These are phyloP conservation scores for Sporothrix brunneoviolacea DNA, from an alignment of 2,329 filamentous ascomycete species.

Conservation along the genomic window DNA sequence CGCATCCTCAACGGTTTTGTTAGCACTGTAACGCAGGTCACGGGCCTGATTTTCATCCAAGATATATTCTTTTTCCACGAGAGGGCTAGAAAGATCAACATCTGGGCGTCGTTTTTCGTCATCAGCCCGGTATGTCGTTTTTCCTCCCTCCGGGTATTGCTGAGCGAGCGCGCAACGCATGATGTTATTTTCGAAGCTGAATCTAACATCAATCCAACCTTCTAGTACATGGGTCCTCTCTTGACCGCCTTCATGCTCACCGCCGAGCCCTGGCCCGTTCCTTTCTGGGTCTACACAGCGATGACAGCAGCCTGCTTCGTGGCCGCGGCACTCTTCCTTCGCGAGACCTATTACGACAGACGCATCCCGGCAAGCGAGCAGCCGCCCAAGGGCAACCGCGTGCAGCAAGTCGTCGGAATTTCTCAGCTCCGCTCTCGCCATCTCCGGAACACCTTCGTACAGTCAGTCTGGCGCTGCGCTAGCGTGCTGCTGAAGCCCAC, in stretches of 20 bases:
- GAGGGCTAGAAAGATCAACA: constrained; percentile 42
- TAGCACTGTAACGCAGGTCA: constrained; percentile 37
- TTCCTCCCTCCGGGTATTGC: constrained; percentile 20
- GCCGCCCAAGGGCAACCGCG: constrained; percentile 26
- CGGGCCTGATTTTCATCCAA: constrained; percentile 46
- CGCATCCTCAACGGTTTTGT: constrained; percentile 44
- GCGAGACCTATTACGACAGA: constrained; percentile 46
- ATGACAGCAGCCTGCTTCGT: constrained; percentile 32
- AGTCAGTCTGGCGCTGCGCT: constrained; percentile 33
- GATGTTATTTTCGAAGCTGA: no score
- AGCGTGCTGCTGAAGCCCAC: constrained; percentile 34
- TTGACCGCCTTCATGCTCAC: constrained; percentile 43
- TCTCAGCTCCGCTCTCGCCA: constrained; percentile 30
- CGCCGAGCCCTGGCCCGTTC: constrained; percentile 37
- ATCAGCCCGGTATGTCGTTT: constrained; percentile 9
- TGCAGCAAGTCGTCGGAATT: constrained; percentile 26
- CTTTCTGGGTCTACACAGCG: constrained; percentile 42
- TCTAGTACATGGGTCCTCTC: constrained; percentile 39
- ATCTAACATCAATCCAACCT: no score
- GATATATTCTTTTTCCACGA: constrained; percentile 57
- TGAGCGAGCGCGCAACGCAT: no score
- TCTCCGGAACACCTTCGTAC: constrained; percentile 32
- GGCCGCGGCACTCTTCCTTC: constrained; percentile 34
- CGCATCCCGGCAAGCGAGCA: constrained; percentile 30
- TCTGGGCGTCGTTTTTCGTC: constrained; percentile 34